These are phyloP conservation scores for Trifolium fragiferum DNA, from an alignment of 306 rosid species.

Conservation along the genomic window DNA sequence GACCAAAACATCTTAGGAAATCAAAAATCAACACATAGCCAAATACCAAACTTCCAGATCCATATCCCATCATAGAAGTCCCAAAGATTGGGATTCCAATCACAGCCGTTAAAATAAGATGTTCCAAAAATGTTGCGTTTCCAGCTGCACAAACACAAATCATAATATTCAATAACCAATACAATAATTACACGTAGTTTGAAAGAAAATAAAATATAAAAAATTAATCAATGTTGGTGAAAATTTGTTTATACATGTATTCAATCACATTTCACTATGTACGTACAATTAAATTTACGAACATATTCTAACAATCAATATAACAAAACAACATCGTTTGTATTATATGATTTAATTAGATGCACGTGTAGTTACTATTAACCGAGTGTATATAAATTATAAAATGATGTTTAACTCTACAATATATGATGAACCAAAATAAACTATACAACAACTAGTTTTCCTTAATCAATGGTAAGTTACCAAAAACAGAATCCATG, in stretches of 20 bases:
- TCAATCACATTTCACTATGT: not conserved
- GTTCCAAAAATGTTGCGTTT: conserved; percentile 73
- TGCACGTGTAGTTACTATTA: not conserved
- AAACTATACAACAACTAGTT: not conserved
- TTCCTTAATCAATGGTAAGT: not conserved
- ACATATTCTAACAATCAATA: no score
- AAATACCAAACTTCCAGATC: conserved; percentile 63
- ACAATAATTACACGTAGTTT: not conserved
- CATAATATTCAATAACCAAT: not conserved
- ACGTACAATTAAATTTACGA: no score
- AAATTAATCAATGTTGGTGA: no score
- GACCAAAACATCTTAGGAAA: conserved; percentile 82
- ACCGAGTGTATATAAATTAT: not conserved
- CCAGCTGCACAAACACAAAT: conserved; percentile 61
- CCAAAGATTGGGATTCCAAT: conserved; percentile 77
- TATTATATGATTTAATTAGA: not conserved
- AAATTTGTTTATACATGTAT: not conserved
- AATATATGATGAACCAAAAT: not conserved
- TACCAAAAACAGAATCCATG: not conserved
- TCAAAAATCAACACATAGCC: conserved; percentile 69
- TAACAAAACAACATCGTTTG: not conserved
- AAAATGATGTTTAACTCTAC: not conserved
- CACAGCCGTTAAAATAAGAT: conserved; percentile 55
- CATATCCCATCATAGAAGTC: conserved; percentile 63
- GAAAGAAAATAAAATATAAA: not conserved